These are phyloP conservation scores for Barnettozyma sucrosica DNA, from an alignment of 805 yeast genomes.

Conservation along the genomic window DNA sequence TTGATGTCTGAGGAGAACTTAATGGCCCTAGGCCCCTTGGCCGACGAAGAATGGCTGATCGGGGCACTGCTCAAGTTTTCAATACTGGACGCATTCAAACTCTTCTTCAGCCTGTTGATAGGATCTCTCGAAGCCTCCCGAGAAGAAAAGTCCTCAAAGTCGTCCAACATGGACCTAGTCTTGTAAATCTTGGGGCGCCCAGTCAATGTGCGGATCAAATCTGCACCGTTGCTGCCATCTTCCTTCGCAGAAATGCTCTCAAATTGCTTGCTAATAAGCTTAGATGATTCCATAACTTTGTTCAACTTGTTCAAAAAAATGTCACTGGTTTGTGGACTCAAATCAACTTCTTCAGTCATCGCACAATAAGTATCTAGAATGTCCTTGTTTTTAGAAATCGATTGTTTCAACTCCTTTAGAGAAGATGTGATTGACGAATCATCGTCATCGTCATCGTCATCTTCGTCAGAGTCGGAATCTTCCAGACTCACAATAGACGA, in stretches of 20 bases:
- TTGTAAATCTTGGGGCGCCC: slow-evolving; percentile 27
- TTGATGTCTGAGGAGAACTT: slow-evolving; percentile 11
- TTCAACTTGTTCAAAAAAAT: slow-evolving; percentile 12
- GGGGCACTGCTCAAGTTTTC: not conserved
- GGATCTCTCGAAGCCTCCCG: not conserved
- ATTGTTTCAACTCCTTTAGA: slow-evolving; percentile 6
- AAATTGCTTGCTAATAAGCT: slow-evolving; percentile 18
- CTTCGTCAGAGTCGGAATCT: slow-evolving; percentile 1
- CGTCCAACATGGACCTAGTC: slow-evolving; percentile 25
- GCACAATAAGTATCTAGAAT: slow-evolving; percentile 4
- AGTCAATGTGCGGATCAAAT: slow-evolving; percentile 36
- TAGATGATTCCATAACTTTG: slow-evolving; percentile 21
- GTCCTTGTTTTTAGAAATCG: slow-evolving; percentile 7
- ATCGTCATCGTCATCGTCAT: slow-evolving; percentile 2
- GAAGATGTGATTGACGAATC: slow-evolving; percentile 7
- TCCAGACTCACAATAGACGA: not conserved
- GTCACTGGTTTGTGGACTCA: not conserved
- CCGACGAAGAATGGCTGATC: not conserved
- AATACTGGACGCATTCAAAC: not conserved
- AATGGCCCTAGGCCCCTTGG: slow-evolving; percentile 2
- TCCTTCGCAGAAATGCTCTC: slow-evolving; percentile 31
- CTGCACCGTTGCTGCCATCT: slow-evolving; percentile 28
- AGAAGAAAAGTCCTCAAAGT: slow-evolving; percentile 10
- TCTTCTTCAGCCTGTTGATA: slow-evolving; percentile 6
- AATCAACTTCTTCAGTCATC: slow-evolving; percentile 1